Evolutionary conservation across 2,329 filamentous ascomycete genomes (phyloP), one percentile per base, ranked within the genome.

Genomic region (Setomelanomma holmii): DNA sequence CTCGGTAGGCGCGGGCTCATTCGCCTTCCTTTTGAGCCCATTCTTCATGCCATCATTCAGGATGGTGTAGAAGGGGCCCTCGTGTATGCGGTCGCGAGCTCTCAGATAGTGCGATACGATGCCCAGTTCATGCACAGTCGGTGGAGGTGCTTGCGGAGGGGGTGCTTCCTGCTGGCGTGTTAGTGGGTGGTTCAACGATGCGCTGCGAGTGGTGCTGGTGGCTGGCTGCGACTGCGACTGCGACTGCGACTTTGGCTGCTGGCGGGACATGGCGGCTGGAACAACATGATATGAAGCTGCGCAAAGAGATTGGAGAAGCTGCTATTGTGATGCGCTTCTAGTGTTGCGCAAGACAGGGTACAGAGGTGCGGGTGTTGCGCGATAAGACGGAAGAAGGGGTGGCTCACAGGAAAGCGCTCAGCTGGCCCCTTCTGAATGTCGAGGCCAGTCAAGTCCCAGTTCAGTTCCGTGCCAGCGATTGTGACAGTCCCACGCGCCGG

Each of bases 21-120:
- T 65, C 23, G 61, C 67, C 40, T 69, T 73, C 6, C 67, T 54
- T 55, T 72, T 72, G 58, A 80, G 66, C 56, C 72, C 67, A 57
- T 64, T 78, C 69, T 63, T 77, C 74, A 61, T 76, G 50, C 79
- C 76, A 66, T 82, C 75, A 52, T 76, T 80, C 4, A 85, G 75
- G 16, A 83, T 77, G 0, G 82, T 81, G 71, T 85, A 87, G 56
- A 85, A 81, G 0, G 85, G 83, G 0, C 85, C 85, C 40, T 86
- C 81, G 61, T 85, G 84, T 51, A 84, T 80, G 39, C 77, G 77
- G 40, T 82, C 80, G 57, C 83, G 82, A 4, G 86, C 71, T 1
- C 70, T 70, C 6, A 82, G 79, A 63, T 82, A 83, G 51, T 78
- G 69, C 45, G 80, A 75, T 43, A 85, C 76, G 54, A 80, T 75